Base-by-base conservation (phyloP, 371 early-diverging fungal genomes). In the Mucor plumbeus region DNA sequence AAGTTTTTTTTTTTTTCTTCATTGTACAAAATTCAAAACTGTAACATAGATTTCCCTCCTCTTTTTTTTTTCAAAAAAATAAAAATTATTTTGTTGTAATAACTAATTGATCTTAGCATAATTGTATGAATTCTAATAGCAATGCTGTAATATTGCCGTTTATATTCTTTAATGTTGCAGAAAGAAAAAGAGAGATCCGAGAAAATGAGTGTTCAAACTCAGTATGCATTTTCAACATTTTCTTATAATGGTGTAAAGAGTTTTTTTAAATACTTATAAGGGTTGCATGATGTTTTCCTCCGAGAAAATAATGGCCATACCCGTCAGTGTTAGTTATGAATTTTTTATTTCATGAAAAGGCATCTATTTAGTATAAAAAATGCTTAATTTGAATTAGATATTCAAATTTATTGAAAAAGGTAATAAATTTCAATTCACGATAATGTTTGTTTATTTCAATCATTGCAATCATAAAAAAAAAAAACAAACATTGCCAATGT, bases 1-100 rank as follows among this genome's bases (percentile, higher is more conserved):
- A 63, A 50, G 36, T 26, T 50, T 19, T 5, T 57, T n/a, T 34
- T 34, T 19, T 26, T 50, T 50, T 38, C 11, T 44, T 11, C 44
- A 15, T 34, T 55, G 55, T 55, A 38, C 11, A 57, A 57, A 36
- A 26, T 3, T 26, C 26, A 26, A 26, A 13, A 57, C 57, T 57
- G 57, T 57, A 57, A 36, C 38, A 57, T 57, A 57, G 38, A 57
- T 36, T 57, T 36, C 19, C 5, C 26, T 47, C 47, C 15, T n/a
- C 8, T 38, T 38, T 38, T 11, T 47, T 38, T 38, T 38, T 11
- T 11, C 14, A 15, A 47, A 15, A 47, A 11, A 47, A n/a, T 47
- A 47, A 47, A 5, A n/a, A 47, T 3, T 47, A 47, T 47, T 47
- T 47, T 38, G 38, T 38, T 38, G 38, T 9, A 38, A 38, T 38